phyloP scores from a whole-genome alignment of 139 green algal species.

The Chlamydomonas eustigma region DNA sequence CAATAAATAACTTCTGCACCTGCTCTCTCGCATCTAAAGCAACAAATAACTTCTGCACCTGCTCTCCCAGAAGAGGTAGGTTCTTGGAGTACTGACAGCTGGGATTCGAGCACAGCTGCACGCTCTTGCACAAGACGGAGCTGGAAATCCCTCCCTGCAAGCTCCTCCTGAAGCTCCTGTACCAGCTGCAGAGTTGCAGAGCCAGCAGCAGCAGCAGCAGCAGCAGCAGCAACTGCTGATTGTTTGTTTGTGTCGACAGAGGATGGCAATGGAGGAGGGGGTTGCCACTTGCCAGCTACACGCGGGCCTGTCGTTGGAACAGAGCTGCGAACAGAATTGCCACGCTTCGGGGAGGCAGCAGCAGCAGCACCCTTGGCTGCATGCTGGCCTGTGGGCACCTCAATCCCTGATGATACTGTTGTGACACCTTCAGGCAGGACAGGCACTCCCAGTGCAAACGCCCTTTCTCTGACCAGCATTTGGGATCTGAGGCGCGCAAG shows the following conservation, averaged over 20 bases:
- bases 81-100: conserved; percentile 21
- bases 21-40: no score
- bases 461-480: not conserved
- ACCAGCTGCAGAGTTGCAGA: not conserved
- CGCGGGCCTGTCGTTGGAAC: not conserved
- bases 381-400: no score
- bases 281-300: not conserved
- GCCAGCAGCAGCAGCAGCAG: not conserved
- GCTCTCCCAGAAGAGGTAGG: no score
- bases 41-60: no score
- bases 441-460: conserved; percentile 4
- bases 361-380: not conserved
- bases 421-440: no score
- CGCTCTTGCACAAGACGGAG: not conserved
- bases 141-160: conserved; percentile 31
- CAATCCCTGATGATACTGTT: no score
- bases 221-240: not conserved
- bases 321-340: not conserved
- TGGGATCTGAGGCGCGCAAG: conserved; percentile 24
- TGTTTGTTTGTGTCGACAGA: no score
- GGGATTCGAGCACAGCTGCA: conserved; percentile 12
- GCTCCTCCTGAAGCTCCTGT: conserved; percentile 15
- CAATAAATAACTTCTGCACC: no score
- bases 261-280: not conserved
- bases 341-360: no score